Evolutionary conservation across 371 early-diverging fungal species (phyloP), one percentile per base, ranked within the genome.

Genomic region (Saksenaea oblongispora): DNA sequence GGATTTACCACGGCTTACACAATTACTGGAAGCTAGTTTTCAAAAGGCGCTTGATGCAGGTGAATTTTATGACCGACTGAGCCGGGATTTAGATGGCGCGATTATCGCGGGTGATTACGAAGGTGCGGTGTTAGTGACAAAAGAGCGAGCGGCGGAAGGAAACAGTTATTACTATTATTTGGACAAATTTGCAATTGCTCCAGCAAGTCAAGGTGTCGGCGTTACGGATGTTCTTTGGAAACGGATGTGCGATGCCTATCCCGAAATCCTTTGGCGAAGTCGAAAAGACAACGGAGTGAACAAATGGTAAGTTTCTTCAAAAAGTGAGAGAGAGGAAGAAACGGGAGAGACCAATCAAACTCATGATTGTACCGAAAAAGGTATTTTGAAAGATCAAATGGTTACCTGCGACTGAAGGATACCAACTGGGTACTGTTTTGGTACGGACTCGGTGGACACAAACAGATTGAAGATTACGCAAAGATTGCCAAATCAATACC

Each of bases 201-300:
- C 97, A 2, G 82, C 83, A 13, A 87, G 84, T 44, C 96, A 96
- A 74, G 98, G 98, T 9, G 91, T 92, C 35, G 98, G 98, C 0
- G 85, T 95, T 31, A 96, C 96, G 0, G 98, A 97, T 72, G 92
- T 95, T 13, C 65, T 97, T 56, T 97, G 98, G 98, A 84, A 87
- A 34, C 82, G 84, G 54, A 78, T 97, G 75, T 78, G 84, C 35
- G 82, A 83, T 41, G 75, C 75, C n/a, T 93, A 89, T 66, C 88
- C 89, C 0, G 84, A 87, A 71, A 70, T 94, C 56, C 79, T 89
- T 58, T 97, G 98, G 98, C 81, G 98, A 65, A 89, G 90, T 64
- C 84, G 96, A 54, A 77, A 83, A n/a, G 87, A 89, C 39, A 97
- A 97, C 66, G 91, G 90, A 0, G 96, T 97, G 18, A 97, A 96